Base-by-base conservation (phyloP, 1,284 basidiomycete species). In the Trichosporon inkin region DNA sequence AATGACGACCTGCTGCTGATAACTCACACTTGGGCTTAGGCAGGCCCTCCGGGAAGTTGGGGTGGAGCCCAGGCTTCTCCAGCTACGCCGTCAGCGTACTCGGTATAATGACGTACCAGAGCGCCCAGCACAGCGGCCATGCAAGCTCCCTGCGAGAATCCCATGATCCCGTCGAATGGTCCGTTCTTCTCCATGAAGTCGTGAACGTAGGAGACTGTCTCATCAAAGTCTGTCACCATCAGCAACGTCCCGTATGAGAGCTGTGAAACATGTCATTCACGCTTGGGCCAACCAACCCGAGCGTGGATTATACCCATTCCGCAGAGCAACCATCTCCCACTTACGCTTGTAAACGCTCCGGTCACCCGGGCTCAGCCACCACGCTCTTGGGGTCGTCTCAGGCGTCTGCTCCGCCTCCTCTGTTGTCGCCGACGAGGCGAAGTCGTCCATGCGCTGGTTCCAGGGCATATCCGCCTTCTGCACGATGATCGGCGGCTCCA, bases 141-240 rank as follows among this genome's bases (percentile, higher is more conserved):
- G 13, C 85, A 86, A 14, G 88, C 90, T 32, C 90, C 90, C 79
- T 93, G 90, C 58, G 88, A 89, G 76, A 91, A 91, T 8, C 89
- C 90, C 72, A 93, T 85, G 16, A 93, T 82, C 32, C 90, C 91
- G 58, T 81, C 78, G 51, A 81, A 82, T 0, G 78, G 79, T 5
- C 70, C 73, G 40, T 80, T 71, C 57, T 75, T 71, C 44, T 74
- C 67, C 60, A 81, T 62, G 34, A 77, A 75, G 22, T 79, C 78
- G 67, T 68, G 82, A 58, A 82, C 59, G 67, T 79, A 80, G 10
- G 62, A 62, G 6, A 81, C 64, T 6, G 81, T 82, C 59, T 88
- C 86, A 47, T 86, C 84, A 36, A 91, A 77, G 7, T 86, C 88
- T 62, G 71, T 4, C 16, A n/a, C 3, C 6, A 53, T 65, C 49